Evolutionary conservation across 2,329 filamentous ascomycete species (phyloP).

Genomic region (Sarocladium oryzae): DNA sequence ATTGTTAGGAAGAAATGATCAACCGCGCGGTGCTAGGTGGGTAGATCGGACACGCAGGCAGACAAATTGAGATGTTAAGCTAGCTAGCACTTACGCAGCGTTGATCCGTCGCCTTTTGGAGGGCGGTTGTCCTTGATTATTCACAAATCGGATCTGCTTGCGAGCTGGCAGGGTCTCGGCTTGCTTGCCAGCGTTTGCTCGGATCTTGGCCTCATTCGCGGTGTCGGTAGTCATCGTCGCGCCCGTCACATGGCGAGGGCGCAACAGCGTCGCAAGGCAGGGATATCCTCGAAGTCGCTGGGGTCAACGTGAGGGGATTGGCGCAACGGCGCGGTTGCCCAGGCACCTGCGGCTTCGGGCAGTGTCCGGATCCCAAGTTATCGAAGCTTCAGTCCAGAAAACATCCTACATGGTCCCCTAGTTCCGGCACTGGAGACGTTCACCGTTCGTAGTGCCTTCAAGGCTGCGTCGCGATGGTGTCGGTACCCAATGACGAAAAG

Average conservation of each 20-base stretch:
- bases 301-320: no score
- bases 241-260: conserved; percentile 1
- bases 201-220: conserved; percentile 12
- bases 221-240: conserved; percentile 15
- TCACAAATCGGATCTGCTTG: conserved; percentile 70
- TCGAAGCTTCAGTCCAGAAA: no score
- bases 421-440: background rate
- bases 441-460: background rate
- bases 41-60: no score
- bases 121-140: conserved; percentile 74
- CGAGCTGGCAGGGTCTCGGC: conserved; percentile 33
- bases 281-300: background rate
- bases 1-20: no score
- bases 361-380: no score
- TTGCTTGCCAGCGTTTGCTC: background rate
- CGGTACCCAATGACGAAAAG: background rate
- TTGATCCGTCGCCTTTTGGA: conserved; percentile 74
- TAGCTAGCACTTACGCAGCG: conserved; percentile 55
- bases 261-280: background rate
- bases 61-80: no score
- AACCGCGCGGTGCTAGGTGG: no score
- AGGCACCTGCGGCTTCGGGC: no score
- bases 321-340: no score
- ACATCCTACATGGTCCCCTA: background rate
- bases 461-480: background rate